Conservation (phyloP, 2,329 filamentous ascomycete species). For the Teratosphaeria destructans region DNA sequence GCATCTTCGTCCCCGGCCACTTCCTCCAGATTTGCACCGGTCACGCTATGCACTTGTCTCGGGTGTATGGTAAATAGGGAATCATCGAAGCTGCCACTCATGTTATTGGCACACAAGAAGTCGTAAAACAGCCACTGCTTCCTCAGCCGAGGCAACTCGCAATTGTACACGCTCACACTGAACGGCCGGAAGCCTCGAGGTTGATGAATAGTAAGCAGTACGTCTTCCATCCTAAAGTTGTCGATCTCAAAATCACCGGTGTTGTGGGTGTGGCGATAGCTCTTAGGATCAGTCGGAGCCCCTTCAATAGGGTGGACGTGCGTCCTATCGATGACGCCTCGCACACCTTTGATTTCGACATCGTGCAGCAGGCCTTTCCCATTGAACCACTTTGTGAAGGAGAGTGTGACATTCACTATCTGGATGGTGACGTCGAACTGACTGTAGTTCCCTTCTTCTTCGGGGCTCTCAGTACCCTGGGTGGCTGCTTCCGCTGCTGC, state of each 20-base stretch:
- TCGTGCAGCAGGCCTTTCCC: slow-evolving; percentile 84
- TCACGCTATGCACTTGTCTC: slow-evolving; percentile 73
- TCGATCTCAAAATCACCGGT: slow-evolving; percentile 96
- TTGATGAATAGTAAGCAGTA: slow-evolving; percentile 85
- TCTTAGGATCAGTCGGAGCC: slow-evolving; percentile 66
- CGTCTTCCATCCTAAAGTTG: slow-evolving; percentile 88
- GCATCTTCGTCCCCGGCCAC: slow-evolving; percentile 50
- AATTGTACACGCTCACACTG: slow-evolving; percentile 88
- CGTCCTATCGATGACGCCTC: slow-evolving; percentile 85
- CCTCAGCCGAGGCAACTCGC: slow-evolving; percentile 80
- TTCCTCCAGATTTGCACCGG: slow-evolving; percentile 50
- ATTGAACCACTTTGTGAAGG: slow-evolving; percentile 98
- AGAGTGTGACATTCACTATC: slow-evolving; percentile 90
- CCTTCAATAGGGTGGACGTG: slow-evolving; percentile 54
- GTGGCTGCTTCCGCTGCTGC: slow-evolving; percentile 59
- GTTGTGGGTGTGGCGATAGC: slow-evolving; percentile 76
- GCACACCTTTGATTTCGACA: slow-evolving; percentile 86
- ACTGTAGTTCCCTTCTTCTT: slow-evolving; percentile 88
- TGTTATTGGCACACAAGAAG: slow-evolving; percentile 86
- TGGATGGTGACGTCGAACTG: slow-evolving; percentile 94
- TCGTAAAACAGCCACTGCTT: slow-evolving; percentile 99
- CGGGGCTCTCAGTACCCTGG: slow-evolving; percentile 34
- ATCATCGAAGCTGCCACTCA: slow-evolving; percentile 90
- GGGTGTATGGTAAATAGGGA: slow-evolving; percentile 97
- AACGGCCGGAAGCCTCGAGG: slow-evolving; percentile 88